Base-by-base conservation (phyloP, 2,329 filamentous ascomycete species). In the Aspergillus sclerotialis region DNA sequence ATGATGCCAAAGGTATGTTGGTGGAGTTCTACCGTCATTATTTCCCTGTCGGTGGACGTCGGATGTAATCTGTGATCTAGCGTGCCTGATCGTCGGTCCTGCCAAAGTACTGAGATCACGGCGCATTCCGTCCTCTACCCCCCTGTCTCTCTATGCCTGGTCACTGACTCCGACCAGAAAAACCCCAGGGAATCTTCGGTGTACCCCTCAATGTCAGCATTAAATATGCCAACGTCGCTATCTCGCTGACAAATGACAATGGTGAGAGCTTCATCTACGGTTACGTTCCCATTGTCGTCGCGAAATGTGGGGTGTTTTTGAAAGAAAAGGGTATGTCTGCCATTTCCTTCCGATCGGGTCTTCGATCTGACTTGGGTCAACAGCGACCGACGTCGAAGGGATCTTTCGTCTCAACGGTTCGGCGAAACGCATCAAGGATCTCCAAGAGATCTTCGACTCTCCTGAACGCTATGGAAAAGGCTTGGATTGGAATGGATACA, bases 261-360 rank as follows among this genome's bases (percentile, higher is more conserved):
- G 90, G 90, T 19, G 80, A 92, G 61, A 94, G 87, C 65, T 96
- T 94, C 61, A 95, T 96, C 35, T 98, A 96, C 61, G 92, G 92
- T 54, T 96, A 96, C 55, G 90, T 98, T 6, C 92, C 92, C 12
- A 96, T 98, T 45, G 90, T 98, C 28, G 90, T 98, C 35, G 92
- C 92, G 23, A 98, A 98, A 63, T 96, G 92, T 60, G 92, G 92
- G 43, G 89, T 98, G 4, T 98, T 89, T 49, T 62, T 98, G 46
- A 98, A 98, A 64, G 92, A 98, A 62, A 95, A 94, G 76, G 92
- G 92, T 95, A 63, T 46, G 76, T 38, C 15, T 6, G 11, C 28
- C 12, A 11, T 16, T 14, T 29, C n/a, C n/a, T n/a, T n/a, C n/a
- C n/a, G n/a, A n/a, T n/a, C n/a, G n/a, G n/a, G n/a, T n/a, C n/a